phyloP scores from a whole-genome alignment of 75 land plant species.

The Ceratopteris richardii region DNA sequence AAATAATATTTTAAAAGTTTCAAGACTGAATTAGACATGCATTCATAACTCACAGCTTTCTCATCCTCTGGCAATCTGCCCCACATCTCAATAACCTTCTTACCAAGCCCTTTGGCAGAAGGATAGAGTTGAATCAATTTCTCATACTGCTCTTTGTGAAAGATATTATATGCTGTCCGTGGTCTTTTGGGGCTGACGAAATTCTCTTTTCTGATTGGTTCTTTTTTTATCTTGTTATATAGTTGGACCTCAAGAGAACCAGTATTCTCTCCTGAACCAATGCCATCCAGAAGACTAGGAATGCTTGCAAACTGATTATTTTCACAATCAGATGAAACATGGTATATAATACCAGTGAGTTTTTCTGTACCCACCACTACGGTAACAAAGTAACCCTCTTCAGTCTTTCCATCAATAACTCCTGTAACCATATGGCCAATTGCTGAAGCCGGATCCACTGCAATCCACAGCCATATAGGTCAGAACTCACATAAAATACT shows the following conservation, averaged over 20 bases:
- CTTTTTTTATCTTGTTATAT: constrained; percentile 12
- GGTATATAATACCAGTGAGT: constrained; percentile 27
- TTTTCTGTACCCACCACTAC: constrained; percentile 32
- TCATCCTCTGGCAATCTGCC: constrained; percentile 12
- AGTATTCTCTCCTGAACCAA: constrained; percentile 9
- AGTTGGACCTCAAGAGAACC: constrained; percentile 10
- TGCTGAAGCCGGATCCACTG: constrained; percentile 25
- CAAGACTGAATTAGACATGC: not conserved
- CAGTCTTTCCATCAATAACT: constrained; percentile 30
- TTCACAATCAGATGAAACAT: constrained; percentile 15
- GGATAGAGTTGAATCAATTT: constrained; percentile 8
- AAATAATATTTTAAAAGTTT: not conserved
- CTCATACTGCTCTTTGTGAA: constrained; percentile 11
- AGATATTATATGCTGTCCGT: constrained; percentile 16
- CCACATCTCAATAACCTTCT: constrained; percentile 21
- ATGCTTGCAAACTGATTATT: constrained; percentile 24
- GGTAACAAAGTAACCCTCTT: constrained; percentile 34
- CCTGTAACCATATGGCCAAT: constrained; percentile 25
- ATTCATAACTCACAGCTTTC: constrained; percentile 11
- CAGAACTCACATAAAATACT: no score
- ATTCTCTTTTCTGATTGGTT: constrained; percentile 5
- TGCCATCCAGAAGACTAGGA: constrained; percentile 14
- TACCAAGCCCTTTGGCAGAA: constrained; percentile 8
- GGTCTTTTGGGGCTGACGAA: constrained; percentile 9
- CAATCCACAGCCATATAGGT: not conserved